phyloP scores from a whole-genome alignment of 129 eudicot species.

The Ambrosia trifida region DNA sequence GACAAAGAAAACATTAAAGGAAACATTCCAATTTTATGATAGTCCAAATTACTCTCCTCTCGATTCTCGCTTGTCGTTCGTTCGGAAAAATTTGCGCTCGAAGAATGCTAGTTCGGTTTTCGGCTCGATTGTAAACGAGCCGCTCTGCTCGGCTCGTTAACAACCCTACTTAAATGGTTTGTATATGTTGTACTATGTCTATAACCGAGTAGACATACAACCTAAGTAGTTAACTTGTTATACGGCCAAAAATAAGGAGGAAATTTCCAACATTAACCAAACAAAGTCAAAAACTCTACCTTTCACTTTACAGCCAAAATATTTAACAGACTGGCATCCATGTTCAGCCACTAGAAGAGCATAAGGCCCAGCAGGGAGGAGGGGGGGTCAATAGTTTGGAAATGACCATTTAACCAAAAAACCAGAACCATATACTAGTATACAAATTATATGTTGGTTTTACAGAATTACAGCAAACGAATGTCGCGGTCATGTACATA shows the following conservation, averaged over 20 bases:
- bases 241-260: not conserved
- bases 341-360: constrained; percentile 9
- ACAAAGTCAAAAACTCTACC: constrained; percentile 1
- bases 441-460: not conserved
- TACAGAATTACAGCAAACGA: not conserved
- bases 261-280: constrained; percentile 7
- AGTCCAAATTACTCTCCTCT: too few relatives aligned
- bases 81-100: too few relatives aligned
- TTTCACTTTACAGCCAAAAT: constrained; percentile 20
- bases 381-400: constrained; percentile 12
- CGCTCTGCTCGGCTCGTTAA: too few relatives aligned
- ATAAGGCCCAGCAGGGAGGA: constrained; percentile 21
- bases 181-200: constrained; percentile 16
- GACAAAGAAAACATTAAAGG: too few relatives aligned
- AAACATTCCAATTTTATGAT: too few relatives aligned
- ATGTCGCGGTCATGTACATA: not conserved
- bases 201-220: constrained; percentile 20
- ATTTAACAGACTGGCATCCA: constrained; percentile 21
- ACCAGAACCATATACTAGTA: constrained; percentile 10
- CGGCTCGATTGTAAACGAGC: too few relatives aligned
- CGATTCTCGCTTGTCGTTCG: too few relatives aligned
- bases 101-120: too few relatives aligned
- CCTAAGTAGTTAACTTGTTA: not conserved
- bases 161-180: too few relatives aligned
- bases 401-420: constrained; percentile 14